Evolutionary conservation across 2,329 filamentous ascomycete species (phyloP), one percentile per base, ranked within the genome.

Genomic region (Blumeriella jaapii): DNA sequence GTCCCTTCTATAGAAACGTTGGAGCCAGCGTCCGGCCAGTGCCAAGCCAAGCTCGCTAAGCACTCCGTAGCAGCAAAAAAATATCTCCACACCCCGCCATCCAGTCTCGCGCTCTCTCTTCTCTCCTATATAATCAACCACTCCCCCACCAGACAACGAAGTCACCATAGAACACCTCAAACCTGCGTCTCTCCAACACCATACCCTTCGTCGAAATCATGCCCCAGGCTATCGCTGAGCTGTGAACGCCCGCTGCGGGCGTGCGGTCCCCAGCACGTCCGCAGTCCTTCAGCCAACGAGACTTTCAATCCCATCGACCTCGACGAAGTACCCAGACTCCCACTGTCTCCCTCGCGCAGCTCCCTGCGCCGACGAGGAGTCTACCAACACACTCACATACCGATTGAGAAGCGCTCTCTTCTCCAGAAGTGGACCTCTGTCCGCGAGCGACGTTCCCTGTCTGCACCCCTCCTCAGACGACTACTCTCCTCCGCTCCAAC

Each of bases 171-270:
- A 51, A 49, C 53, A 46, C 53, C 54, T 58, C 7, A n/a, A 50
- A 56, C 48, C 31, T 26, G 26, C 37, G n/a, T n/a, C 30, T 17
- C 27, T 23, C 17, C 39, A 42, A 40, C 29, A 36, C 45, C 37
- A 37, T 45, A 51, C 49, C 44, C 77, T 79, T 78, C 68, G 77
- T 82, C 78, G 76, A 81, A 67, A 68, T 65, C 61, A 78, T 77
- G 72, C 74, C 74, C 73, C 74, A 69, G 77, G 76, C 78, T 69
- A 67, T 81, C 78, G 78, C 76, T 82, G 79, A 80, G 81, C 82
- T 89, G 80, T 93, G 86, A 87, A 84, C 73, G 64, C 72, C 76
- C 77, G 78, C 81, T 86, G 75, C 78, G 78, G 76, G 74, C 68
- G 63, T 61, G 61, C 57, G 51, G 55, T 55, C n/a, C 58, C 29